These are phyloP conservation scores for Aureoboletus auriporus DNA, from an alignment of 768 basidiomycete genomes.

Conservation along the genomic window DNA sequence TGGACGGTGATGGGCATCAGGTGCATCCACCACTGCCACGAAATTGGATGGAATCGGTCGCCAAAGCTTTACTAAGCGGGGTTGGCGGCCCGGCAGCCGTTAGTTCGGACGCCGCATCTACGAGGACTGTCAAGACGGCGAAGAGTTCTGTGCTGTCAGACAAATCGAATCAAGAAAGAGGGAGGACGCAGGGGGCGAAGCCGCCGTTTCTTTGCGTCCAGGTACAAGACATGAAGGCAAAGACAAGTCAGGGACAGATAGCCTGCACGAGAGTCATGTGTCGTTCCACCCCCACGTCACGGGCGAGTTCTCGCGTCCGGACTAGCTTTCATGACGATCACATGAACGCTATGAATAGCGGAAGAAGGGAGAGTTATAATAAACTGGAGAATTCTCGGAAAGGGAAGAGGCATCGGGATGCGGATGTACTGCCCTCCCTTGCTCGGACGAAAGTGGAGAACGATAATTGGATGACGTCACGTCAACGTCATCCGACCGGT, in stretches of 20 bases:
- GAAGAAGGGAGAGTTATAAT: constrained; percentile 18
- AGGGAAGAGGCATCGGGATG: constrained; percentile 26
- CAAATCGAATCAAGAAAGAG: constrained; percentile 22
- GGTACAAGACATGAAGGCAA: constrained; percentile 29
- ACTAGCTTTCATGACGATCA: constrained; percentile 21
- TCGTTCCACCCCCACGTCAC: constrained; percentile 65
- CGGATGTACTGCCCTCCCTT: constrained; percentile 51
- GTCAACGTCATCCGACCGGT: constrained; percentile 31
- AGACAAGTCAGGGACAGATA: constrained; percentile 34
- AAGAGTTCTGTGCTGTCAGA: constrained; percentile 23
- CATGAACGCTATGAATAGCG: constrained; percentile 9
- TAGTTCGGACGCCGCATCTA: constrained; percentile 24
- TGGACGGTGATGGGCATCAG: constrained; percentile 30
- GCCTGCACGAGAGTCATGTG: constrained; percentile 58
- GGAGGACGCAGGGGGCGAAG: constrained; percentile 11
- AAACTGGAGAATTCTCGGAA: constrained; percentile 18
- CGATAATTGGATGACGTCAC: constrained; percentile 45
- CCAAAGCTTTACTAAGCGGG: constrained; percentile 58
- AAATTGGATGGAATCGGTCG: constrained; percentile 71
- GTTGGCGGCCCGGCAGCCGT: constrained; percentile 36
- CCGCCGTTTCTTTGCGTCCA: constrained; percentile 34
- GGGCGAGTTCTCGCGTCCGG: constrained; percentile 45
- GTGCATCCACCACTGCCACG: constrained; percentile 52
- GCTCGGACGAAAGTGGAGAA: constrained; percentile 59
- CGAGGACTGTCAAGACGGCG: constrained; percentile 15